A percentile compares a stretch with the other conserved stretches of the same genome.
Evolutionary conservation across 768 basidiomycete genomes (phyloP).

Genomic region (Sutorius australiensis): DNA sequence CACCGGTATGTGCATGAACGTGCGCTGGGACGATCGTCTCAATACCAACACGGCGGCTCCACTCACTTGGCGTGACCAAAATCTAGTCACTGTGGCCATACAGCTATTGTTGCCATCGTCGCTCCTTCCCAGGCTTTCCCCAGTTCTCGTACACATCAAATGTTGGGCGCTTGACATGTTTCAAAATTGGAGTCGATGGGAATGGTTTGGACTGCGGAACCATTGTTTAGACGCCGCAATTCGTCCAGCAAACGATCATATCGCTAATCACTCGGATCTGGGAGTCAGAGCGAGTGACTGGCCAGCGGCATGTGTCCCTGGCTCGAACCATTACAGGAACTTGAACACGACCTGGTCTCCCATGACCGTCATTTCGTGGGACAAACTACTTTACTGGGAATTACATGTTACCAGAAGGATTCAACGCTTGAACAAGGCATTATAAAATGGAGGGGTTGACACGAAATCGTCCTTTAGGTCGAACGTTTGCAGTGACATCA

Average conservation of each 20-base stretch:
- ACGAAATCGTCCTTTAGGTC: background rate
- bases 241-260: background rate
- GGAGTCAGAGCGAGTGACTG: background rate
- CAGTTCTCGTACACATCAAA: background rate
- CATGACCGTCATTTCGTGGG: background rate
- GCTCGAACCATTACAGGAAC: background rate
- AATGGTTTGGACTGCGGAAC: background rate
- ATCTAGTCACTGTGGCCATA: background rate
- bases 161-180: background rate
- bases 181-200: background rate
- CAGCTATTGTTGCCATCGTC: background rate
- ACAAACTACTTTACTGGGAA: background rate
- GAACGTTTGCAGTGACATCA: constrained; percentile 3
- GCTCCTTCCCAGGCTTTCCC: background rate
- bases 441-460: background rate
- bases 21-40: constrained; percentile 5
- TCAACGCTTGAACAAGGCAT: background rate
- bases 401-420: background rate
- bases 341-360: background rate
- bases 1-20: constrained; percentile 8
- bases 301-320: background rate
- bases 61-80: constrained; percentile 8
- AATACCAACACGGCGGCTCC: constrained; percentile 14
- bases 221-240: background rate
- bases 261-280: too few species aligned